Evolutionary conservation across 2,329 filamentous ascomycete species (phyloP), one percentile per base, ranked within the genome.

Genomic region (Dothidotthia symphoricarpi): DNA sequence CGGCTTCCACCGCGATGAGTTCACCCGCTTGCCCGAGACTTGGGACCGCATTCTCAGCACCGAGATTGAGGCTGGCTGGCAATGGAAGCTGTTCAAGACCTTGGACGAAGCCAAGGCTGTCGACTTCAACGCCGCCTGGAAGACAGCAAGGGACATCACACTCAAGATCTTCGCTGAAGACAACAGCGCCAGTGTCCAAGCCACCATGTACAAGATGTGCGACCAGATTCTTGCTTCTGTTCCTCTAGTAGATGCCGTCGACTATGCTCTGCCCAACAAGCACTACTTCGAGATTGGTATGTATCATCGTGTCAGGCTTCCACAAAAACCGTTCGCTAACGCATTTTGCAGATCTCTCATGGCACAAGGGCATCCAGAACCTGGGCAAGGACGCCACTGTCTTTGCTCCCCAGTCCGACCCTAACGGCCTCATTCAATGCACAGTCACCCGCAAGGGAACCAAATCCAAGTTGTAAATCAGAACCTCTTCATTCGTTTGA

Each of bases 151-250:
- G 45, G 74, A 76, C 36, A 93, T 94, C 65, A 96, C 90, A n/a
- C 76, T 96, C 67, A 86, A 86, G 72, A 86, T 83, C 0, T 98
- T 98, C 61, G 91, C 93, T 28, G 80, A 84, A 61, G 90, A 98
- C 61, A 77, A 89, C 63, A 95, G 88, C 59, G 87, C 93, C 31
- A 95, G 88, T 57, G 93, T 98, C 16, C 93, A 98, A 73, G 84
- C 83, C 57, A 97, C 91, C 45, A 97, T 98, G 93, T 98, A 96
- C 75, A 94, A 96, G 75, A 98, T 98, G 91, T 83, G 80, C 57
- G 85, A 91, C 67, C 75, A 84, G 67, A 95, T 98, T 53, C 75
- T 98, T 36, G 84, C 79, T 7, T 80, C 76, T 15, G 86, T 83
- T 16, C 85, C 88, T 11, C 75, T 83, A 48, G 78, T 89, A 15